phyloP scores from a whole-genome alignment of 1,139 yeast species.

The Hyphopichia buzzinii region DNA sequence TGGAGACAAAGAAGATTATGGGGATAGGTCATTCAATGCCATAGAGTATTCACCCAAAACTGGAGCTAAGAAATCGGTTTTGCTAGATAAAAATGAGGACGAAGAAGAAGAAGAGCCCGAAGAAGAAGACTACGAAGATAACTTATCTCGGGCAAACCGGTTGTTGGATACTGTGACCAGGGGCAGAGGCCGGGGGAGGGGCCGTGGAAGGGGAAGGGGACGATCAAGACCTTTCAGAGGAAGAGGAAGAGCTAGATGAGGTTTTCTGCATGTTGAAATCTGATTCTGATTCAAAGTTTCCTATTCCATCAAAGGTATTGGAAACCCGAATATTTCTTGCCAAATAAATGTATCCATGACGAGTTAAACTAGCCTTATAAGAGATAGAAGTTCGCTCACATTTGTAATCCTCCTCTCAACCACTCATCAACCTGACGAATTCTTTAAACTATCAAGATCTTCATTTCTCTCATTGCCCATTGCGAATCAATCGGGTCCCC shows the following conservation, averaged over 20 bases:
- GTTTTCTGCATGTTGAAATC: too few relatives aligned
- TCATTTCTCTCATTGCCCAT: too few relatives aligned
- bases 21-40: constrained; percentile 6
- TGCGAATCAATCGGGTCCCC: too few relatives aligned
- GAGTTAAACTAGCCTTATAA: too few relatives aligned
- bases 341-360: too few relatives aligned
- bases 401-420: too few relatives aligned
- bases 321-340: too few relatives aligned
- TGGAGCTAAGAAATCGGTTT: constrained; percentile 10
- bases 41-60: constrained; percentile 14
- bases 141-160: background rate
- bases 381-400: too few relatives aligned
- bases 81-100: background rate
- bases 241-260: background rate
- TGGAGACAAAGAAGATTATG: background rate
- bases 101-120: constrained; percentile 10
- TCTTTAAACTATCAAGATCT: too few relatives aligned
- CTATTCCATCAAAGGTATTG: too few relatives aligned
- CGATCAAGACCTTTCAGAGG: background rate
- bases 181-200: constrained; percentile 16
- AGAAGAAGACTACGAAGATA: constrained; percentile 8
- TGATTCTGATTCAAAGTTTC: too few relatives aligned
- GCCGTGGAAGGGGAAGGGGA: constrained; percentile 18
- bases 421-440: too few relatives aligned
- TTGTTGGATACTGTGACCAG: constrained; percentile 12